A percentile compares a stretch with the other conserved stretches of the same genome.
These are phyloP conservation scores for Hippophae rhamnoides DNA, from an alignment of 306 rosid species.

Conservation along the genomic window DNA sequence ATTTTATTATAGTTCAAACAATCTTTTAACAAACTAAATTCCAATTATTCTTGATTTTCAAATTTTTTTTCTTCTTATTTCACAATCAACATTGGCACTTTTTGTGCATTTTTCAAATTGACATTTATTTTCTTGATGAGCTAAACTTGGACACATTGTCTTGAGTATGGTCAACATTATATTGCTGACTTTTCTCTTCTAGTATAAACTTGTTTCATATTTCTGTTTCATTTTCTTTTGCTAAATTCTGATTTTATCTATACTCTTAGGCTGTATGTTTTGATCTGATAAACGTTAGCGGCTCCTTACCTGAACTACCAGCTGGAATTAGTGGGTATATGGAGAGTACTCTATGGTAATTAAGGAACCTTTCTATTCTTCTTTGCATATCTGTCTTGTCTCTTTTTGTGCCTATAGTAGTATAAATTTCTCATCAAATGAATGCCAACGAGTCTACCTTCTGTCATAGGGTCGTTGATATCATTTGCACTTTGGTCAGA, in stretches of 20 bases:
- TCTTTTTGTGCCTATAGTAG: neutral
- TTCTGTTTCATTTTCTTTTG: neutral
- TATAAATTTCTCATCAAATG: conserved; percentile 7
- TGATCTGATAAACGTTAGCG: conserved; percentile 45
- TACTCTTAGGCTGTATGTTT: conserved; percentile 60
- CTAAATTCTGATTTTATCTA: conserved; percentile 5
- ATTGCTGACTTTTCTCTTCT: neutral
- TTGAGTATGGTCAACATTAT: neutral
- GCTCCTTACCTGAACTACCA: conserved; percentile 33
- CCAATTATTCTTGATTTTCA: too few species aligned
- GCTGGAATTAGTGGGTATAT: conserved; percentile 32
- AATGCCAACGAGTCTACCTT: conserved; percentile 11
- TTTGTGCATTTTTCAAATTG: too few species aligned
- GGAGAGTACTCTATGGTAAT: conserved; percentile 63
- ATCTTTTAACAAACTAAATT: too few species aligned
- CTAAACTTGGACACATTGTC: too few species aligned
- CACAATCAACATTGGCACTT: too few species aligned
- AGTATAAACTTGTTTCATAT: conserved; percentile 9
- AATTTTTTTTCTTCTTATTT: too few species aligned
- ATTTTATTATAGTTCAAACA: too few species aligned
- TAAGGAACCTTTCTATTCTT: conserved; percentile 9
- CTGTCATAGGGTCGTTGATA: conserved; percentile 63
- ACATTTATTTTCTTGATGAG: too few species aligned
- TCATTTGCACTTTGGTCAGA: conserved; percentile 60
- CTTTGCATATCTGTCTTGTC: neutral